These are phyloP conservation scores for Vickermania ingenoplastis DNA, from an alignment of 208 protist genomes.

Conservation along the genomic window DNA sequence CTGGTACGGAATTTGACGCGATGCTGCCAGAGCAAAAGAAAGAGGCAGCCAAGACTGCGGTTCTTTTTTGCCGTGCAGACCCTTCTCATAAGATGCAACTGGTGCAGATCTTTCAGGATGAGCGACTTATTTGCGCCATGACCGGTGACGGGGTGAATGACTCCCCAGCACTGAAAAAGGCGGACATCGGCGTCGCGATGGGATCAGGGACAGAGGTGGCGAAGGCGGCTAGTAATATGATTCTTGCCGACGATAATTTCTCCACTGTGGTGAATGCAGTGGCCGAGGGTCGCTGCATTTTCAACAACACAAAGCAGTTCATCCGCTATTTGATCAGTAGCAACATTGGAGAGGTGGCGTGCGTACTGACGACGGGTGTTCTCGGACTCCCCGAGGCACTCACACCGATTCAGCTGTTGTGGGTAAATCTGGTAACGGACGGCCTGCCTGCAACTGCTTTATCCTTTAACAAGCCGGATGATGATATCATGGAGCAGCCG, in stretches of 20 bases:
- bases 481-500: constrained; percentile 86
- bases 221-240: constrained; percentile 95
- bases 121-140: constrained; percentile 83
- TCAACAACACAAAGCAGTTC: constrained; percentile 97
- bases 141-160: constrained; percentile 91
- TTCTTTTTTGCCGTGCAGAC: constrained; percentile 78
- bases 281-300: constrained; percentile 93
- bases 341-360: constrained; percentile 95
- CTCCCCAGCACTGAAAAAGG: constrained; percentile 96
- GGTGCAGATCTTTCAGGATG: constrained; percentile 70
- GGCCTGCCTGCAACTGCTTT: constrained; percentile 96
- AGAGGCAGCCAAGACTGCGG: constrained; percentile 38
- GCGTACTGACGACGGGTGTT: constrained; percentile 70
- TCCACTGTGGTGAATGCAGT: constrained; percentile 95
- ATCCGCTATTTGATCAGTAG: constrained; percentile 97
- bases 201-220: constrained; percentile 96
- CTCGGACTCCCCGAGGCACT: constrained; percentile 91
- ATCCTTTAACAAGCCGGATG: constrained; percentile 85
- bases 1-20: constrained; percentile 56
- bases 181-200: constrained; percentile 98
- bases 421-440: constrained; percentile 99
- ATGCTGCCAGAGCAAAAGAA: constrained; percentile 53
- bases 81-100: constrained; percentile 85
- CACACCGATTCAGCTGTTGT: constrained; percentile 95
- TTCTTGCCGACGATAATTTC: constrained; percentile 96